Evolutionary conservation across 805 yeast species (phyloP), one percentile per base, ranked within the genome.

Genomic region (Wickerhamiella shivajii): DNA sequence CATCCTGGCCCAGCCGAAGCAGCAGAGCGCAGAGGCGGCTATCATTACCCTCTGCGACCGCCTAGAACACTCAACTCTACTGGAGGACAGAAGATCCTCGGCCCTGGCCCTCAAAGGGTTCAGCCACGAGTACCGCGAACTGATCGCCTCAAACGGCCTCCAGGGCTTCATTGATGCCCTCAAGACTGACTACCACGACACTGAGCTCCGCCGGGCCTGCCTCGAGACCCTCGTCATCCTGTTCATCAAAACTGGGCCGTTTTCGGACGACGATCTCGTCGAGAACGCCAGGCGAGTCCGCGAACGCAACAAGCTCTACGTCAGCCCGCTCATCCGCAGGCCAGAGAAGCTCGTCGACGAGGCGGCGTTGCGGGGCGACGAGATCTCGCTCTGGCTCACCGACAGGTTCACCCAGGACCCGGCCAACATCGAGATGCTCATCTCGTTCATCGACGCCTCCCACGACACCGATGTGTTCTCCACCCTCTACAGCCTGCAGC

Each of bases 301-400:
- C 33, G 44, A 42, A 5, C 39, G 46, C 18, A 38, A 45, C 38
- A 45, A 42, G 29, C 33, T 42, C 30, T 53, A 51, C 39, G 28
- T 37, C 13, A 49, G 54, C n/a, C 52, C 55, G 8, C 41, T 52
- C 19, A 33, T 38, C 16, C 5, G 25, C 20, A 15, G 26, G 14
- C 13, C 18, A 10, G 11, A 17, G 5, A 24, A 12, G 13, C n/a
- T n/a, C 90, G 3, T 56, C 74, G 13, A 58, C 72, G 36, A 32
- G 68, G 53, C 61, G 4, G 49, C 52, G 15, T 44, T 18, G 9
- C 17, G 58, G 3, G 69, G 72, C 9, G 97, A 85, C 51, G 93
- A 83, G 47, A 79, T 90, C 43, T 79, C 95, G 1, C 57, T 85
- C 36, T 85, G 96, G 93, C 79, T 90, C 20, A 83, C 97, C 0